Evolutionary conservation across 1,284 basidiomycete genomes (phyloP).

Genomic region (Trametes pubescens): DNA sequence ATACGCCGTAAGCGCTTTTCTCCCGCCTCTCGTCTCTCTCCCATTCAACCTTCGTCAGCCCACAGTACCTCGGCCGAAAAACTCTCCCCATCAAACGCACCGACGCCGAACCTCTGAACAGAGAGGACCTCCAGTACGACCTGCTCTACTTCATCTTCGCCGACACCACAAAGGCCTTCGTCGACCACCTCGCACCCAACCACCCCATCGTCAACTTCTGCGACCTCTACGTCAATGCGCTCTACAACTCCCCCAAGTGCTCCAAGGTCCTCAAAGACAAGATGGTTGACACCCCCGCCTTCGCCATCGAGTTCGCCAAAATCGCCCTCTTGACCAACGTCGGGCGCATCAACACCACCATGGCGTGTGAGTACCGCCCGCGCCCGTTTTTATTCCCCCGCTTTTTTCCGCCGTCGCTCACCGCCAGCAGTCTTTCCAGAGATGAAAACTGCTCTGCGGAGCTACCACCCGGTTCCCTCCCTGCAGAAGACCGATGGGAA

Average conservation of each 20-base stretch:
- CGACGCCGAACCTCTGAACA: conserved; percentile 68
- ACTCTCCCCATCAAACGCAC: conserved; percentile 60
- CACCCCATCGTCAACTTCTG: conserved; percentile 62
- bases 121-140: conserved; percentile 79
- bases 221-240: conserved; percentile 79
- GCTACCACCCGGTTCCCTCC: conserved; percentile 84
- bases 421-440: conserved; percentile 68
- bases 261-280: conserved; percentile 73
- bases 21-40: conserved; percentile 12
- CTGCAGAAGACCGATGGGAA: conserved; percentile 81
- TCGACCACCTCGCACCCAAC: conserved; percentile 49
- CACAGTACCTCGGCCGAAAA: conserved; percentile 50
- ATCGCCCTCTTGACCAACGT: conserved; percentile 82
- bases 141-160: conserved; percentile 75
- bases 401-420: conserved; percentile 15
- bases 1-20: conserved; percentile 41
- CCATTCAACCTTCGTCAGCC: conserved; percentile 35
- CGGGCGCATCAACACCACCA: conserved; percentile 84
- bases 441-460: conserved; percentile 84
- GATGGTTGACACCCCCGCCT: conserved; percentile 68
- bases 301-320: conserved; percentile 81
- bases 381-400: conserved; percentile 7
- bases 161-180: conserved; percentile 64
- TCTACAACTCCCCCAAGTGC: conserved; percentile 74
- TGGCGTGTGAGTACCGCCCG: conserved; percentile 70